Evolutionary conservation across 495 filamentous ascomycete genomes (phyloP).

Genomic region (Terfezia claveryi): DNA sequence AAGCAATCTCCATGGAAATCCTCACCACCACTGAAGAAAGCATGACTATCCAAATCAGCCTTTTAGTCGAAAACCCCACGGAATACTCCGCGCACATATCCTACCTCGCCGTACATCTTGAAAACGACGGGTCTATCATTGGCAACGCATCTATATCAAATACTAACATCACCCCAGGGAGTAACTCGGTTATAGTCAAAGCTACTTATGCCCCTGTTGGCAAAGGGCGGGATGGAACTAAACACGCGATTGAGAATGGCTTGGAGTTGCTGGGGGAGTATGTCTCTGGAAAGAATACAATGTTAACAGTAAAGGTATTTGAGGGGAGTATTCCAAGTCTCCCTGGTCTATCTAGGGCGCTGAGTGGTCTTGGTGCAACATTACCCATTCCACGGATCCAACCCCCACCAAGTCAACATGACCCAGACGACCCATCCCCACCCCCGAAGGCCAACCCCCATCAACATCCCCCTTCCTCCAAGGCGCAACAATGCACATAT

Average conservation of each 20-base stretch:
- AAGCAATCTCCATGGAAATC: slow-evolving; percentile 31
- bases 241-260: slow-evolving; percentile 36
- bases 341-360: slow-evolving; percentile 45
- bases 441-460: slow-evolving; percentile 22
- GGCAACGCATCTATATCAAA: slow-evolving; percentile 47
- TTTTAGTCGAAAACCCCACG: slow-evolving; percentile 81
- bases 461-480: not conserved
- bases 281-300: slow-evolving; percentile 68
- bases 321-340: slow-evolving; percentile 46
- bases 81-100: slow-evolving; percentile 61
- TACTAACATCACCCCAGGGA: slow-evolving; percentile 38
- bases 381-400: slow-evolving; percentile 44
- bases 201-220: slow-evolving; percentile 50
- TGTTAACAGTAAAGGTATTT: slow-evolving; percentile 47
- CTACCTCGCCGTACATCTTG: slow-evolving; percentile 49
- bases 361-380: slow-evolving; percentile 43
- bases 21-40: slow-evolving; percentile 44
- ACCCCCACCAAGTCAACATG: slow-evolving; percentile 45
- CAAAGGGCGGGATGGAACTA: slow-evolving; percentile 35
- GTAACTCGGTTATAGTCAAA: slow-evolving; percentile 46
- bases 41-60: slow-evolving; percentile 39
- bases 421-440: slow-evolving; percentile 56
- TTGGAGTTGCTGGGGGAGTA: slow-evolving; percentile 49
- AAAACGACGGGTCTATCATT: slow-evolving; percentile 49
- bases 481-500: slow-evolving; percentile 40